Evolutionary conservation across 441 rosid genomes (phyloP), one percentile per base, ranked within the genome.

Genomic region (Erysimum pusillum): DNA sequence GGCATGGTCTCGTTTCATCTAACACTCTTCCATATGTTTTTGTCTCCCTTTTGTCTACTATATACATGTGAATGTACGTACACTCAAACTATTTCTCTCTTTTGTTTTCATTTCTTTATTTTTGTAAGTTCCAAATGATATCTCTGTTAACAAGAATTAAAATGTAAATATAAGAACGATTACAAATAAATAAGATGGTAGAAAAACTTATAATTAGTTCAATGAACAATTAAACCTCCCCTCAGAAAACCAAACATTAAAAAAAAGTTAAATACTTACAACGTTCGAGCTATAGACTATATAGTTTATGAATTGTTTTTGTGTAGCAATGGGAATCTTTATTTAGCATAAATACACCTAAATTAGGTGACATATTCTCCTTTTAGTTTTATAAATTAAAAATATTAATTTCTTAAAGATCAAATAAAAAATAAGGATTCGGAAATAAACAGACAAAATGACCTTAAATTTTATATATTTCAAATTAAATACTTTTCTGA

Each of bases 291-390:
- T 5, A 25, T 53, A 52, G 34, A 52, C 59, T 2, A 53, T 6
- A 53, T n/a, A n/a, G 0, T 13, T 12, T 48, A 15, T 17, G 22
- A 48, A 48, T 9, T 48, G 25, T 52, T 52, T 58, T 59, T 10
- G 63, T 9, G 22, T 46, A 46, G 10, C n/a, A 39, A 45, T 69
- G 31, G 15, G 10, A 57, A 69, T 69, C 7, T 56, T 42, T 44
- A 9, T 13, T 69, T 57, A 32, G 20, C 42, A 57, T 15, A 15
- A 58, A 0, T 45, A 9, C 58, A 35, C 69, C 69, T 15, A 46
- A 46, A 36, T 15, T 31, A 46, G 42, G 69, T 46, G 42, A 45
- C 56, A 45, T 45, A 31, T 46, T 46, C 41, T 44, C 39, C 13
- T 0, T 14, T 25, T 14, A 25, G 18, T n/a, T 44, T 18, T 13